Conservation (phyloP, 768 basidiomycete genomes). For the Lactifluus echinatus region DNA sequence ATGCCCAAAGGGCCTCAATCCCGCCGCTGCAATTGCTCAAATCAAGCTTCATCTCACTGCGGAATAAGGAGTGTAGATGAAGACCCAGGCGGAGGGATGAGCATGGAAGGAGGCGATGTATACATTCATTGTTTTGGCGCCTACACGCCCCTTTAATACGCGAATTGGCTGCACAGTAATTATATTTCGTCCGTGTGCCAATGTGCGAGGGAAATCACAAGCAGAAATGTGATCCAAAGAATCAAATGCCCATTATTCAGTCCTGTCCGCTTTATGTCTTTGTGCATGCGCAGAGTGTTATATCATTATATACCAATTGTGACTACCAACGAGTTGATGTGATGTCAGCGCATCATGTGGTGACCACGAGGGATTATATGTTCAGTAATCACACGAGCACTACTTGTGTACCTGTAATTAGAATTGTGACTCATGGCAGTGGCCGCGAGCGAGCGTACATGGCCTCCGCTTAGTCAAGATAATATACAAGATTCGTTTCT, state of each 20-base stretch:
- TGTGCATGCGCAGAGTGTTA: too few species aligned
- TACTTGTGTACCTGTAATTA: too few species aligned
- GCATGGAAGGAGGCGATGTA: background rate
- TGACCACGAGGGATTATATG: too few species aligned
- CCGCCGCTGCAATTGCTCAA: conserved; percentile 84
- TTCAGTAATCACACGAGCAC: too few species aligned
- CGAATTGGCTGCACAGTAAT: background rate
- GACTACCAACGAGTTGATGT: too few species aligned
- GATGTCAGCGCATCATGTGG: too few species aligned
- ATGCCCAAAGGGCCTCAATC: conserved; percentile 96
- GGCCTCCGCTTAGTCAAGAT: too few species aligned
- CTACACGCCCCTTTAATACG: background rate
- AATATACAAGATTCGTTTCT: background rate
- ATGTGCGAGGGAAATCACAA: conserved; percentile 1
- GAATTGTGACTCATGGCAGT: too few species aligned
- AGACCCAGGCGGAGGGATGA: background rate
- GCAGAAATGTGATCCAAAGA: background rate
- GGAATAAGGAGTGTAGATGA: conserved; percentile 36
- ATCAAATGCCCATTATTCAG: background rate
- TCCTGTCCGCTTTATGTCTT: too few species aligned
- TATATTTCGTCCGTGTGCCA: background rate
- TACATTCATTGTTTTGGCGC: background rate
- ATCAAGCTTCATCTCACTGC: conserved; percentile 87
- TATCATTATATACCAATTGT: too few species aligned
- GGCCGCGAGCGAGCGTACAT: too few species aligned